These are phyloP conservation scores for Acrocalymma vagum DNA, from an alignment of 2,329 filamentous ascomycete species.

Conservation along the genomic window DNA sequence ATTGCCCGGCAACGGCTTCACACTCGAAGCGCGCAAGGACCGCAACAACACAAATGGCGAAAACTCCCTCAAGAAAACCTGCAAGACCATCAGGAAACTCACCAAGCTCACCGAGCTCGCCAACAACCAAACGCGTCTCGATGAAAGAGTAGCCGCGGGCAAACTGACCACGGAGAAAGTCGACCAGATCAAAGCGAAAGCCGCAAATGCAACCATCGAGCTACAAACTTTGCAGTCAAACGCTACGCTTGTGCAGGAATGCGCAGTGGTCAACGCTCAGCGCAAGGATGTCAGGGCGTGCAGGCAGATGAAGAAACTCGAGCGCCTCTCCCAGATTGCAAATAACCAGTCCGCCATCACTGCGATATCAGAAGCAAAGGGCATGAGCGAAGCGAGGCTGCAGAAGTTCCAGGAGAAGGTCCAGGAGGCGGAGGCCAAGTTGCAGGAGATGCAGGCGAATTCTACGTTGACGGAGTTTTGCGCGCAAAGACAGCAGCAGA, in stretches of 20 bases:
- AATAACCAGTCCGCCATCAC: conserved; percentile 36
- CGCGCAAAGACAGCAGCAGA: conserved; percentile 21
- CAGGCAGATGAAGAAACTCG: conserved; percentile 28
- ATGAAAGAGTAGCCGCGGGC: conserved; percentile 31
- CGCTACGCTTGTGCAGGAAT: conserved; percentile 33
- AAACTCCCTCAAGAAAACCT: conserved; percentile 26
- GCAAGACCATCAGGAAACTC: conserved; percentile 30
- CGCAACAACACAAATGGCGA: conserved; percentile 15
- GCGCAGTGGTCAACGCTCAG: conserved; percentile 32
- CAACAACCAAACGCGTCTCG: conserved; percentile 38
- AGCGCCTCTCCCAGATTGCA: conserved; percentile 29
- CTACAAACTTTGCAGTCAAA: conserved; percentile 33
- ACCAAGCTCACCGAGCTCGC: conserved; percentile 30
- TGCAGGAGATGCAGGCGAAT: conserved; percentile 32
- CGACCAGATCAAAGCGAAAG: conserved; percentile 33
- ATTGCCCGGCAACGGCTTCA: conserved; percentile 16
- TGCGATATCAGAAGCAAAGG: conserved; percentile 26
- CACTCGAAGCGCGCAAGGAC: conserved; percentile 29
- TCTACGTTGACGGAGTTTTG: conserved; percentile 37
- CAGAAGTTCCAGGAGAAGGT: conserved; percentile 31
- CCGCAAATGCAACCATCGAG: conserved; percentile 28
- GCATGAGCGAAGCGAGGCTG: conserved; percentile 29
- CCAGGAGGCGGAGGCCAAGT: conserved; percentile 27
- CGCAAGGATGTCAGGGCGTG: conserved; percentile 27
- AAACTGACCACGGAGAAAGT: conserved; percentile 30